Percentiles rank a stretch among this genome's conserved stretches.
These are phyloP conservation scores for Epithemia pelagica DNA, from an alignment of 108 stramenopile species.

Conservation along the genomic window DNA sequence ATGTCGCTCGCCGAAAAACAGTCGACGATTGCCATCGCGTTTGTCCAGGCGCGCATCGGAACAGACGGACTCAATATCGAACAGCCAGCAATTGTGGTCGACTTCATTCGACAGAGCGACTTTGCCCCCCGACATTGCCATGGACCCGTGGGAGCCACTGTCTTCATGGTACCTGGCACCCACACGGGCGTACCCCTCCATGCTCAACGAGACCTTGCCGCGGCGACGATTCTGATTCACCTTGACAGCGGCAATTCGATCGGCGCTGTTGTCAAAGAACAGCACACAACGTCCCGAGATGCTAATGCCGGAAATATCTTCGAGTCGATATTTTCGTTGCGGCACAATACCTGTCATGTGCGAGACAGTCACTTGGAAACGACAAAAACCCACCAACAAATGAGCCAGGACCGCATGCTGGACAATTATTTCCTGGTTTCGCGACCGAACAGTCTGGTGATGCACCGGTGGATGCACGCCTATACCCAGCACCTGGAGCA, in stretches of 20 bases:
- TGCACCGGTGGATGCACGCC: not conserved
- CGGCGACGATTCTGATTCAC: too few species aligned
- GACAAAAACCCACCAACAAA: not conserved
- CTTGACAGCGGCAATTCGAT: slow-evolving; percentile 22
- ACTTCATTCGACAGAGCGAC: slow-evolving; percentile 21
- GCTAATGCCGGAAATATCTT: slow-evolving; percentile 18
- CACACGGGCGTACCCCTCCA: slow-evolving; percentile 23
- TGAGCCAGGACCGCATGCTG: not conserved
- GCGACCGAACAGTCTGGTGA: not conserved
- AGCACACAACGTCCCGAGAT: slow-evolving; percentile 20
- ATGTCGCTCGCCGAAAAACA: slow-evolving; percentile 12
- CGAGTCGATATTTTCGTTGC: slow-evolving; percentile 21
- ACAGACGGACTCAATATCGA: slow-evolving; percentile 7
- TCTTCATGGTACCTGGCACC: slow-evolving; percentile 14
- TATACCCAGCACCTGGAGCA: not conserved
- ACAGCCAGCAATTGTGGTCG: slow-evolving; percentile 20
- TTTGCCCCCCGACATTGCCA: slow-evolving; percentile 19
- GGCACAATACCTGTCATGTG: not conserved
- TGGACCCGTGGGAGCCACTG: slow-evolving; percentile 27
- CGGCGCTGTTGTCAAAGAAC: slow-evolving; percentile 9
- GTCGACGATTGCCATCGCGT: slow-evolving; percentile 15
- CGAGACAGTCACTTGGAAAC: not conserved
- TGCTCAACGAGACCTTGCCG: slow-evolving; percentile 5
- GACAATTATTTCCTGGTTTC: not conserved
- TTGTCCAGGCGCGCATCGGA: slow-evolving; percentile 19